A percentile compares a stretch with the other conserved stretches of the same genome.
Evolutionary conservation across 1,284 basidiomycete species (phyloP).

Genomic region (Austroboletus niveus): DNA sequence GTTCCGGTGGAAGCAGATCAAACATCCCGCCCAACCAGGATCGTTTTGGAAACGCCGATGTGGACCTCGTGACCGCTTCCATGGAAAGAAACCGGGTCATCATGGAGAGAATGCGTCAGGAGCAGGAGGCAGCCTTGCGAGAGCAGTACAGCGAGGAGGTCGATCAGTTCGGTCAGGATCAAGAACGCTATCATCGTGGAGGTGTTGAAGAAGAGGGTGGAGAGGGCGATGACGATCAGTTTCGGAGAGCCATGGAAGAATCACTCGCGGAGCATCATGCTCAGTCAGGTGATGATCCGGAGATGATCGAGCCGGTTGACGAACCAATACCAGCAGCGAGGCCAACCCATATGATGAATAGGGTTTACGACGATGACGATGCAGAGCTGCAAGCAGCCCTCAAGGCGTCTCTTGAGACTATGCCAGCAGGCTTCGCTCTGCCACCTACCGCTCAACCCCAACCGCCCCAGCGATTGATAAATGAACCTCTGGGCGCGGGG

Average conservation of each 20-base stretch:
- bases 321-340: constrained; percentile 13
- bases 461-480: constrained; percentile 17
- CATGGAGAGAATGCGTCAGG: constrained; percentile 62
- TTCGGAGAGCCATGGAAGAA: constrained; percentile 66
- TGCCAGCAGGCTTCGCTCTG: constrained; percentile 54
- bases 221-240: constrained; percentile 51
- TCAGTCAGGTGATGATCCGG: constrained; percentile 13
- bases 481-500: constrained; percentile 12
- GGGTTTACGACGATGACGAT: constrained; percentile 85
- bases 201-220: constrained; percentile 33
- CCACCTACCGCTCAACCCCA: constrained; percentile 35
- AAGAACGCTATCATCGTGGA: constrained; percentile 12
- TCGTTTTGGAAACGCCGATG: constrained; percentile 32
- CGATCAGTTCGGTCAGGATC: constrained; percentile 22
- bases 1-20: constrained; percentile 1
- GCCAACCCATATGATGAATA: constrained; percentile 11
- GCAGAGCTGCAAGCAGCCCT: constrained; percentile 83
- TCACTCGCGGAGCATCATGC: constrained; percentile 38
- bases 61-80: constrained; percentile 65
- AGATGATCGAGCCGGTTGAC: constrained; percentile 21
- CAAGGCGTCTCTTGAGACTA: constrained; percentile 72
- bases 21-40: constrained; percentile 27
- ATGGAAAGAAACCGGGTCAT: constrained; percentile 61
- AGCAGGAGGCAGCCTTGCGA: constrained; percentile 67
- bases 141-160: constrained; percentile 53